These are phyloP conservation scores for Sporothrix protearum DNA, from an alignment of 2,329 filamentous ascomycete genomes.

Conservation along the genomic window DNA sequence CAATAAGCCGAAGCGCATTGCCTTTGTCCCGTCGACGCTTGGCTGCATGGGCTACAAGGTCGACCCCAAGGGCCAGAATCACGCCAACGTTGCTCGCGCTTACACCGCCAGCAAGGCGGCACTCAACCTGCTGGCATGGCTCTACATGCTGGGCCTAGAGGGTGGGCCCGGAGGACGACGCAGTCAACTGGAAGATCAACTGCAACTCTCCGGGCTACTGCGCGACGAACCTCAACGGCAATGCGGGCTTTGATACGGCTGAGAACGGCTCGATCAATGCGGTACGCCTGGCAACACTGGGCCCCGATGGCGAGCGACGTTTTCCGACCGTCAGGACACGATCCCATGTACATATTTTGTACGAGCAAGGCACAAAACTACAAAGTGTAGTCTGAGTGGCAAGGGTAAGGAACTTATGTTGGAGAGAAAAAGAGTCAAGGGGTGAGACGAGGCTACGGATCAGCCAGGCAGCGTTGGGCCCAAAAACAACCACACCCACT, in stretches of 20 bases:
- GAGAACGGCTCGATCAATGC: constrained; percentile 35
- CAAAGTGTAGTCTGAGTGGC: not conserved
- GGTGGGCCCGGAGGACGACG: constrained; percentile 32
- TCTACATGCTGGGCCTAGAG: constrained; percentile 35
- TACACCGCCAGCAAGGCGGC: constrained; percentile 34
- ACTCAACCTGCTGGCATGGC: constrained; percentile 33
- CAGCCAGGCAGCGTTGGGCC: not conserved
- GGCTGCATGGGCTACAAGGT: constrained; percentile 29
- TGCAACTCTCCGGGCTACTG: constrained; percentile 40
- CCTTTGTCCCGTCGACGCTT: constrained; percentile 31
- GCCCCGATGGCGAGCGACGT: constrained; percentile 34
- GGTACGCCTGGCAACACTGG: constrained; percentile 35
- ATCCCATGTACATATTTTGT: constrained; percentile 24
- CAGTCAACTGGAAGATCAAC: constrained; percentile 37
- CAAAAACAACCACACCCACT: not conserved
- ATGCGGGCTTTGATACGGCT: constrained; percentile 23
- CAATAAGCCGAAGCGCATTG: constrained; percentile 28
- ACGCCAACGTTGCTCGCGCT: constrained; percentile 23
- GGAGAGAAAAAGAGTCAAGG: not conserved
- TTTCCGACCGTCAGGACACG: constrained; percentile 31
- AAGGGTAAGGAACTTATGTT: not conserved
- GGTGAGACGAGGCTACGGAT: constrained; percentile 2
- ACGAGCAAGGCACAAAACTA: not conserved
- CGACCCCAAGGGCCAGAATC: constrained; percentile 21
- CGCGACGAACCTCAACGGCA: constrained; percentile 33